Evolutionary conservation across 2,329 filamentous ascomycete species (phyloP).

Genomic region (Didymella sp.): DNA sequence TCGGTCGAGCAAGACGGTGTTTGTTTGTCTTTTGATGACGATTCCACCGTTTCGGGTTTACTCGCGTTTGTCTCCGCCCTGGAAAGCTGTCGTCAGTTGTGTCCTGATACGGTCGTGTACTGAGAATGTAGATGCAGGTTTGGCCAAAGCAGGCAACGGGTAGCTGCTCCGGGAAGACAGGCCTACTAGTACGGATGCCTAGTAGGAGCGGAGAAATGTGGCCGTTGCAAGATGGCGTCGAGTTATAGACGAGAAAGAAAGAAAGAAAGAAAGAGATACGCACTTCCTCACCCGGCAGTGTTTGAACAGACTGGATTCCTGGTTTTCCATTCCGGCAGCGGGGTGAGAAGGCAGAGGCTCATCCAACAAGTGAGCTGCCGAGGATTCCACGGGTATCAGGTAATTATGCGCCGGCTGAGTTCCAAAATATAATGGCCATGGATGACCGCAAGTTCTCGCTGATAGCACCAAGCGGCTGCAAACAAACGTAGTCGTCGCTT

Average conservation of each 20-base stretch:
- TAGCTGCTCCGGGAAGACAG: neutral
- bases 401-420: too few species aligned
- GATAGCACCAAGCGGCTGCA: too few species aligned
- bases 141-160: neutral
- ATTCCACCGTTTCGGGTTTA: neutral
- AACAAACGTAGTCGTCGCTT: too few species aligned
- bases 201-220: neutral
- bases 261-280: neutral
- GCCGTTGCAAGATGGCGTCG: neutral
- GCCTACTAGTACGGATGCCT: neutral
- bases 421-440: too few species aligned
- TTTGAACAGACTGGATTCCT: too few species aligned
- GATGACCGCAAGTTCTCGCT: too few species aligned
- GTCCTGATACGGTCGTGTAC: neutral
- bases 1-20: neutral
- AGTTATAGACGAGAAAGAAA: too few species aligned
- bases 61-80: neutral
- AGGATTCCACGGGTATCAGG: too few species aligned
- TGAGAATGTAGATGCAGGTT: neutral
- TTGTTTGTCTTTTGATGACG: neutral
- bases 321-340: too few species aligned
- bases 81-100: neutral
- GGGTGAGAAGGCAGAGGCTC: too few species aligned
- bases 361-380: too few species aligned
- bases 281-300: too few species aligned